Base-by-base conservation (phyloP, 495 filamentous ascomycete genomes). In the Xylaria longipes region DNA sequence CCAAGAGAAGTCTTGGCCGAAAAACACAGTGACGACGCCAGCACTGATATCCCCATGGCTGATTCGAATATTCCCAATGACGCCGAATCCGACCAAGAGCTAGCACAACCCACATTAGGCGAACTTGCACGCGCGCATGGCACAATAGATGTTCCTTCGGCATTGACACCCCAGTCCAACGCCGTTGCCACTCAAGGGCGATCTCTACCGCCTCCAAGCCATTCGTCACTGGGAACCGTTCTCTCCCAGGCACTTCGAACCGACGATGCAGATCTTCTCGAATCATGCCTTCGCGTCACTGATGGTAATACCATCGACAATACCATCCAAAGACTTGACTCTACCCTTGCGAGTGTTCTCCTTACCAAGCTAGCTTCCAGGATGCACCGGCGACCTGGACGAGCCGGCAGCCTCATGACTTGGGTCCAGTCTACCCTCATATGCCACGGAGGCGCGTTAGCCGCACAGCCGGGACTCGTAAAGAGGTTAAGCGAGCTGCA, bases 381-480 rank as follows among this genome's bases (percentile, higher is more conserved):
- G 73, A 89, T 99, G 79, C 91, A 97, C 75, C 88, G 92, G 71
- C 88, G 93, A 27, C 96, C 96, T 6, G 96, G 95, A 31, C 89
- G 96, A 65, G 94, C 96, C 20, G 93, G 94, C 37, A 92, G 89
- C 72, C 88, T 99, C n/a, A 95, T 97, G 85, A 88, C 92, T 20
- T 99, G 96, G 96, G 91, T 98, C 56, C 94, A 98, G 81, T 97
- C 94, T 93, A 95, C 93, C 1, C 86, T 97, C n/a, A 89, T 98
- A 25, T 91, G 94, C 9, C 96, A 99, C 80, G 96, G 96, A 72
- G 96, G 96, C 71, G 94, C 94, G 65, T 83, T 99, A 45, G 93
- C 94, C 31, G 90, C 90, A 14, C 92, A 97, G 75, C 90, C 92
- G 0, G 90, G 94, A 48, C 80, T 96, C 20, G 87, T 96, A 74